Base-by-base conservation (phyloP, 352 stramenopile genomes). In the Aphanomyces astaci region DNA sequence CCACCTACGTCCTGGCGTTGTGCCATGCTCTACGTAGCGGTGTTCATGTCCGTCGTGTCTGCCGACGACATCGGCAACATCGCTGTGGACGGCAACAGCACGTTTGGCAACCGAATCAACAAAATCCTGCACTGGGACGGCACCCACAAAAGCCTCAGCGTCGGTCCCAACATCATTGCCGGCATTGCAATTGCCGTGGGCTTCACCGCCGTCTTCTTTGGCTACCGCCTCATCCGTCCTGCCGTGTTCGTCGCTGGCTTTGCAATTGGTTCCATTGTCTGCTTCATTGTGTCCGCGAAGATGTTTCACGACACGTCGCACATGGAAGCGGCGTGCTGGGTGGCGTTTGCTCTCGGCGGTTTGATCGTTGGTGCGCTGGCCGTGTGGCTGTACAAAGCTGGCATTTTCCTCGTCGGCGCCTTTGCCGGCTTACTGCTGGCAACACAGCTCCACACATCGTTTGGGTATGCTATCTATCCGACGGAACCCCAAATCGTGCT, bases 231-330 rank as follows among this genome's bases (percentile, higher is more conserved):
- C 17, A 77, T 87, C 53, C 82, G 80, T 3, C 77, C 76, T 1
- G 81, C 77, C 0, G 82, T 89, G n/a, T 84, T 91, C 45, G 75
- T 80, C 59, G 86, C 78, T 65, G 82, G 76, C 43, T 93, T 93
- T 54, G 75, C 87, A 25, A 53, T 87, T 2, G 84, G 84, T 13
- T 82, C 79, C 3, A 73, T 92, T 49, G 78, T 85, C 33, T 74
- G 84, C 0, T 78, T 80, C 2, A 72, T 79, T 1, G 66, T 89
- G n/a, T 71, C 74, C 10, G 75, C 82, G 53, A 71, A 73, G 24
- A 52, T 65, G 33, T 80, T 81, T 64, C 64, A 62, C 31, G 66
- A 49, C 15, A 51, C 66, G 27, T 27, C 70, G 64, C 80, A 71
- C 69, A 80, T 84, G 63, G 75, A 53, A 4, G 76, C 73, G 5